Evolutionary conservation across 805 yeast genomes (phyloP), one percentile per base, ranked within the genome.

Genomic region (Hemisphaericaspora nanyangensis): DNA sequence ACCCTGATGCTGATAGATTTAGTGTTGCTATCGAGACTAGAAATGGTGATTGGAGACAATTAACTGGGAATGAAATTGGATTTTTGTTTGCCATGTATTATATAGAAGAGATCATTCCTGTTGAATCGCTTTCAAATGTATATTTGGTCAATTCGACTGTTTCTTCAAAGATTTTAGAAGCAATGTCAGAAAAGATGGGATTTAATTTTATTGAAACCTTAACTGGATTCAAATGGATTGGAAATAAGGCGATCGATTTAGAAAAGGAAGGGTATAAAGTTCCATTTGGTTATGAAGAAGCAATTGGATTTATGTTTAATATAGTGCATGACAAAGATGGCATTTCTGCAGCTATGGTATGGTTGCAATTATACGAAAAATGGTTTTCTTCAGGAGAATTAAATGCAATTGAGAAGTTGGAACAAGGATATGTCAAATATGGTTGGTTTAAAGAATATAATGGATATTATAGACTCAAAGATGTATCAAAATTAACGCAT

Each of bases 151-250:
- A 85, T 55, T 89, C 98, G 0, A 88, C 98, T 0, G 98, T 93
- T 0, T 89, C 97, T 0, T 87, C 96, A 4, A 95, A 85, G 54
- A 76, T 89, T 70, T 68, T 90, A 34, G 64, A 66, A 7, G 65
- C 80, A 2, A 78, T 89, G 80, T 93, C 96, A 1, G 58, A 69
- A 4, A 55, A 52, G 4, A 69, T 76, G 33, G 82, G 82, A 0
- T 82, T 83, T 54, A 67, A 76, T 33, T 85, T 73, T 59, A 72
- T 67, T 30, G 97, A 93, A 45, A 91, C 98, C 0, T 70, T 91
- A 40, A 91, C 98, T 1, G 99, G 99, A 1, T 91, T 91, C 69
- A 91, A 91, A 63, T 91, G 99, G 99, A 82, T 91, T 27, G 99
- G 98, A 3, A 91, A 91, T 55, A 76, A 79, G 46, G 93, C 96